Evolutionary conservation across 495 filamentous ascomycete genomes (phyloP).

Genomic region (Tuber melanosporum): DNA sequence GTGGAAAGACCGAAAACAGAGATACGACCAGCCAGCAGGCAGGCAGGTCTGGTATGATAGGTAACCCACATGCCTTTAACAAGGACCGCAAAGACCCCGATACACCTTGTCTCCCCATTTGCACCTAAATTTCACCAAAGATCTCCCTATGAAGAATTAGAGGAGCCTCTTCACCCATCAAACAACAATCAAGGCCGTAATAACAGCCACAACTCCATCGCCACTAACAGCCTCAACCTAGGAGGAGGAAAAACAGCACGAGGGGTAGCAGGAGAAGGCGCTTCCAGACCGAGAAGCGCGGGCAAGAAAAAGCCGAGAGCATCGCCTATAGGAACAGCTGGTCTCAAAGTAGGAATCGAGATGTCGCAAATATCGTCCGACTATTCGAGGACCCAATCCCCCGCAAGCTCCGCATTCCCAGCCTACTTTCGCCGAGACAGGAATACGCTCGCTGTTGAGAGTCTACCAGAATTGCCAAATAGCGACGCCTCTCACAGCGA

Average conservation of each 20-base stretch:
- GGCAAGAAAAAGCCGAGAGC: neutral
- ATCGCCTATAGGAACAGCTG: neutral
- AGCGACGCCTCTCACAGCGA: neutral
- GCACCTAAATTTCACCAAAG: neutral
- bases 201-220: neutral
- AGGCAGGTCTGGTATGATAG: neutral
- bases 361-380: conserved; percentile 19
- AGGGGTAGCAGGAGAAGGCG: neutral
- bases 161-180: neutral
- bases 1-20: neutral
- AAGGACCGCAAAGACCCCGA: neutral
- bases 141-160: neutral
- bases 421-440: conserved; percentile 3
- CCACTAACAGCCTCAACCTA: neutral
- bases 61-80: neutral
- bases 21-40: neutral
- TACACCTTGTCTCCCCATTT: neutral
- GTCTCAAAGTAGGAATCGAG: neutral
- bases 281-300: neutral
- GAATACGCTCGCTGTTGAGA: conserved; percentile 9
- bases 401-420: conserved; percentile 9
- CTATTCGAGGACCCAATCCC: conserved; percentile 10
- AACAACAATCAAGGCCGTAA: neutral
- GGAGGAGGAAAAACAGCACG: neutral
- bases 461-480: conserved; percentile 10